A percentile compares a stretch with the other conserved stretches of the same genome.
phyloP scores from a whole-genome alignment of 177 flowering plant species.

The Vitis hybrid region DNA sequence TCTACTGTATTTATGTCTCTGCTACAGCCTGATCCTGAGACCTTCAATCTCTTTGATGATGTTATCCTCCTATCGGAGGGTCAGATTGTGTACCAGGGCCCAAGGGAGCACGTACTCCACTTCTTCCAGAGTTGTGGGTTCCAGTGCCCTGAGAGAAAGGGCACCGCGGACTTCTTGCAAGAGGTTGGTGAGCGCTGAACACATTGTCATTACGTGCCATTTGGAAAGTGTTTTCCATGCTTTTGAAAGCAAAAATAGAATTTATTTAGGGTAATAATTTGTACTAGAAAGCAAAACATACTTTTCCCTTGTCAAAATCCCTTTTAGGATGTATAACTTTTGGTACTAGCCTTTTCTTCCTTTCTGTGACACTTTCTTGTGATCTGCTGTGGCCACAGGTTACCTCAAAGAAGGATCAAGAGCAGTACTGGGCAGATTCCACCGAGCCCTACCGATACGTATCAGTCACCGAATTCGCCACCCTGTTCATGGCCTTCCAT shows the following conservation, averaged over 20 bases:
- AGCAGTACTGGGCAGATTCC: constrained; percentile 77
- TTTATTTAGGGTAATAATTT: too few relatives aligned
- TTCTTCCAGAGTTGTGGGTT: constrained; percentile 32
- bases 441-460: constrained; percentile 60
- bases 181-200: constrained; percentile 49
- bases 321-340: too few relatives aligned
- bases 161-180: constrained; percentile 36
- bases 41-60: constrained; percentile 38
- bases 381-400: constrained; percentile 39
- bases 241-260: too few relatives aligned
- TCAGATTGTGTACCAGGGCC: constrained; percentile 39
- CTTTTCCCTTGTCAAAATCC: too few relatives aligned
- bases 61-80: constrained; percentile 39
- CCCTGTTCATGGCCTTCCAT: constrained; percentile 64
- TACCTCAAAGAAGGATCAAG: constrained; percentile 85
- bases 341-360: too few relatives aligned
- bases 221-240: constrained; percentile 26
- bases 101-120: constrained; percentile 28
- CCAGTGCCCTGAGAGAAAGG: constrained; percentile 38
- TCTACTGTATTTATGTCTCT: constrained; percentile 33
- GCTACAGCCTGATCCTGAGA: constrained; percentile 41
- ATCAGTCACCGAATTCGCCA: constrained; percentile 62
- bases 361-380: too few relatives aligned
- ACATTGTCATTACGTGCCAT: constrained; percentile 43
- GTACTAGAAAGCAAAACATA: too few relatives aligned